A percentile compares a stretch with the other conserved stretches of the same genome.
These are phyloP conservation scores for Leptographium radiaticola DNA, from an alignment of 2,329 filamentous ascomycete species.

Conservation along the genomic window DNA sequence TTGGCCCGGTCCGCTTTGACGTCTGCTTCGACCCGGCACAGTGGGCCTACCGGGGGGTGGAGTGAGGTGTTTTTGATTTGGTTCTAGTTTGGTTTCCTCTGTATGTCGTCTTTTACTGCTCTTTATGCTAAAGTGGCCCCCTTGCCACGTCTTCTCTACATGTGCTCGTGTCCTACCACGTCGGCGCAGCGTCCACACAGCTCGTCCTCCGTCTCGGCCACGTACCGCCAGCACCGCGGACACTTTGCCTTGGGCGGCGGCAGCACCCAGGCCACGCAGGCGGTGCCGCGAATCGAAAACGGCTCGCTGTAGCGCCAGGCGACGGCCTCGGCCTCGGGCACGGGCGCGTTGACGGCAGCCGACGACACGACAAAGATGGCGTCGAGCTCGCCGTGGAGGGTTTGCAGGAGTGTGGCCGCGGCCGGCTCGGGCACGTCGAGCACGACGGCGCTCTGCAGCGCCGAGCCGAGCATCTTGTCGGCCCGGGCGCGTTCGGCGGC, in stretches of 20 bases:
- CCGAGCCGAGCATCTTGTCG: conserved; percentile 64
- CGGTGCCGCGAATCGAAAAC: conserved; percentile 26
- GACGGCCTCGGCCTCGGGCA: conserved; percentile 16
- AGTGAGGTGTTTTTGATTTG: conserved; percentile 4
- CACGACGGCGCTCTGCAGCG: conserved; percentile 62
- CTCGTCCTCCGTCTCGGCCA: conserved; percentile 49
- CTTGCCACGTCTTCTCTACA: no score
- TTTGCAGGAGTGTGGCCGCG: conserved; percentile 24
- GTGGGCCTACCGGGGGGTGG: conserved; percentile 38
- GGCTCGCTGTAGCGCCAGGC: conserved; percentile 29
- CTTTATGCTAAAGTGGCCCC: no score
- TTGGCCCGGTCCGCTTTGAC: conserved; percentile 55
- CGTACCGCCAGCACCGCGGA: conserved; percentile 77
- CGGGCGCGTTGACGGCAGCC: conserved; percentile 33
- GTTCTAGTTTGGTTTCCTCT: no score
- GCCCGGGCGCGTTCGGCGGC: conserved; percentile 61
- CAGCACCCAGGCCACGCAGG: conserved; percentile 29
- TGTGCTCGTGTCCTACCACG: conserved; percentile 29
- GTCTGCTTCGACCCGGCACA: conserved; percentile 44
- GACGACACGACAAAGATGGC: conserved; percentile 58
- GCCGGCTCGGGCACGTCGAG: conserved; percentile 29
- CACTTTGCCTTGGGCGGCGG: conserved; percentile 56
- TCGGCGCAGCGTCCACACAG: conserved; percentile 65
- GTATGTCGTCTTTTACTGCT: no score
- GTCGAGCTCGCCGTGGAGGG: conserved; percentile 36